A percentile compares a stretch with the other conserved stretches of the same genome.
phyloP scores from a whole-genome alignment of 106 monocot species.

The Platanthera guangdongensis region DNA sequence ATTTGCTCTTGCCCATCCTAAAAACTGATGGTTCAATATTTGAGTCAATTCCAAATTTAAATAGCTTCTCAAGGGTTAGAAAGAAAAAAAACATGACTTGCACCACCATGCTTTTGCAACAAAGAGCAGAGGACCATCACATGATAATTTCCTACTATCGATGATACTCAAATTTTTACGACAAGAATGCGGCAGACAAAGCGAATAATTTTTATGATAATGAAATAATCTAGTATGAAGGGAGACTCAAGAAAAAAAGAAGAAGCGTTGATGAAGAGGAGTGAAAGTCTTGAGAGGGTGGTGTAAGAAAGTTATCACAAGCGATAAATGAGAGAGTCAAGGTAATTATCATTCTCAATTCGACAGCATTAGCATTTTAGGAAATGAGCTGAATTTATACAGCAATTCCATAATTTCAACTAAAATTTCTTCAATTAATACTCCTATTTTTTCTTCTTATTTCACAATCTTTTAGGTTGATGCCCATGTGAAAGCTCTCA shows the following conservation, averaged over 20 bases:
- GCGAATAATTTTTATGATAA: no score
- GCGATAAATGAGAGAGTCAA: no score
- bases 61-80: not conserved
- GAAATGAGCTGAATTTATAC: not conserved
- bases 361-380: not conserved
- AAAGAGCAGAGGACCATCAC: not conserved
- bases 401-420: not conserved
- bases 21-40: not conserved
- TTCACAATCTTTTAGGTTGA: constrained; percentile 51
- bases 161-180: no score
- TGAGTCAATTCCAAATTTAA: not conserved
- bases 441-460: constrained; percentile 2
- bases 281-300: no score
- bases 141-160: not conserved
- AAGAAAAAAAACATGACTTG: not conserved
- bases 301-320: no score
- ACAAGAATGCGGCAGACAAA: no score
- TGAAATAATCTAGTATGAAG: no score
- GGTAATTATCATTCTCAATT: no score
- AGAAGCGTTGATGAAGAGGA: no score
- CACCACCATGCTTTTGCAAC: not conserved
- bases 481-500: constrained; percentile 94
- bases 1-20: not conserved
- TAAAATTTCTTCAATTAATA: not conserved
- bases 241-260: no score